phyloP scores from a whole-genome alignment of 176 grass and related monocot genomes.

The Oryza glumipatula region DNA sequence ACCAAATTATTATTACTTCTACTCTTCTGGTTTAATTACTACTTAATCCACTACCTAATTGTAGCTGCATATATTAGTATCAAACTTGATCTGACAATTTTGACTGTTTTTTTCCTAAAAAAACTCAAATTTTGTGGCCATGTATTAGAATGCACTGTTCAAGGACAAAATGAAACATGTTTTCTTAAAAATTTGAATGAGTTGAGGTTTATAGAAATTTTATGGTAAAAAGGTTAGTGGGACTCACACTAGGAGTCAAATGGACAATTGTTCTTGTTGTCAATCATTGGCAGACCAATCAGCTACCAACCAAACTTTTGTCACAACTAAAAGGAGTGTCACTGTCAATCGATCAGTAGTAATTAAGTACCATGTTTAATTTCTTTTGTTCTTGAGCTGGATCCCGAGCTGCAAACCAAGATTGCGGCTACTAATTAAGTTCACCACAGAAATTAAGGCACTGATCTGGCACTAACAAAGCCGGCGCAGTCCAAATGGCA shows the following conservation, averaged over 20 bases:
- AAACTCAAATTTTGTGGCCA: too few species aligned
- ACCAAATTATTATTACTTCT: too few species aligned
- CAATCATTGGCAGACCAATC: neutral
- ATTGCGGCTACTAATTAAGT: slow-evolving; percentile 44
- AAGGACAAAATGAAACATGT: neutral
- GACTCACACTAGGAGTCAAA: neutral
- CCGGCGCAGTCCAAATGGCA: neutral
- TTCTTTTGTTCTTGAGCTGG: neutral
- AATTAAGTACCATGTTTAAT: neutral
- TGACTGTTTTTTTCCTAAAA: neutral
- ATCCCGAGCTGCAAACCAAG: slow-evolving; percentile 17
- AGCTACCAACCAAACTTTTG: neutral
- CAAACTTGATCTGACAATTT: neutral
- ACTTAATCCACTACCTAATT: neutral
- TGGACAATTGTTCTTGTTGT: neutral
- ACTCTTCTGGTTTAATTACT: too few species aligned
- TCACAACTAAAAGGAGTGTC: neutral
- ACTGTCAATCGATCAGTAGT: neutral
- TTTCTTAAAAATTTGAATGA: neutral
- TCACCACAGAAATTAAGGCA: slow-evolving; percentile 8
- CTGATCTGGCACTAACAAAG: slow-evolving; percentile 1
- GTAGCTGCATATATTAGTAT: neutral
- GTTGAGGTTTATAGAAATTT: neutral
- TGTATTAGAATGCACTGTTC: neutral
- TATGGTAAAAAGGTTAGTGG: neutral